These are phyloP conservation scores for Cryphonectria radicalis DNA, from an alignment of 2,329 filamentous ascomycete genomes.

Conservation along the genomic window DNA sequence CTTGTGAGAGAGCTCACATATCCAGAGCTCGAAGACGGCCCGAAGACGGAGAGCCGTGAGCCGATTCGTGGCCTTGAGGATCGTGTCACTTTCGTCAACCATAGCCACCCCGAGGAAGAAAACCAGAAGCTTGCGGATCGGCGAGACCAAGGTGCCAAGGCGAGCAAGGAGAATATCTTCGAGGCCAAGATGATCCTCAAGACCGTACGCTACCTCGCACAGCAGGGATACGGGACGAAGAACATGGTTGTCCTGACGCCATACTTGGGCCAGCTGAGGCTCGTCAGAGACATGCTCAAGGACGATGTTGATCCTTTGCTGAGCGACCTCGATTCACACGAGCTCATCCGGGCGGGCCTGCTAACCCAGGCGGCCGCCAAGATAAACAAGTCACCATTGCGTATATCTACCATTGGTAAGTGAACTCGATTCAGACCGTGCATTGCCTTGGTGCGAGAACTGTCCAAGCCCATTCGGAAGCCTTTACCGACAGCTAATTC, in stretches of 20 bases:
- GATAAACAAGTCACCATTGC: conserved; percentile 55
- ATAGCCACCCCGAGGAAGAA: conserved; percentile 57
- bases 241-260: conserved; percentile 72
- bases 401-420: conserved; percentile 72
- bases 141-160: conserved; percentile 52
- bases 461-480: not conserved
- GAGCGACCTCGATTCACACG: conserved; percentile 69
- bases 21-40: conserved; percentile 60
- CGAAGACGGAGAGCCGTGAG: conserved; percentile 51
- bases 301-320: conserved; percentile 66
- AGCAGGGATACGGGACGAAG: conserved; percentile 71
- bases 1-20: conserved; percentile 65
- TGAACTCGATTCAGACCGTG: conserved; percentile 6
- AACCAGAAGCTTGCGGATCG: conserved; percentile 49
- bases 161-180: conserved; percentile 65
- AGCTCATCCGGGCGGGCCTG: conserved; percentile 66
- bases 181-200: conserved; percentile 70
- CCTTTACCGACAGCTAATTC: conserved; percentile 4
- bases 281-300: conserved; percentile 58
- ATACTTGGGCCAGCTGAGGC: conserved; percentile 69
- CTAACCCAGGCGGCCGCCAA: conserved; percentile 57
- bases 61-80: conserved; percentile 60
- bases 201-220: conserved; percentile 67
- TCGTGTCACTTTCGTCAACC: conserved; percentile 70
- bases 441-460: not conserved